Evolutionary conservation across 2,329 filamentous ascomycete species (phyloP).

Genomic region (Hymenoscyphus repandus): DNA sequence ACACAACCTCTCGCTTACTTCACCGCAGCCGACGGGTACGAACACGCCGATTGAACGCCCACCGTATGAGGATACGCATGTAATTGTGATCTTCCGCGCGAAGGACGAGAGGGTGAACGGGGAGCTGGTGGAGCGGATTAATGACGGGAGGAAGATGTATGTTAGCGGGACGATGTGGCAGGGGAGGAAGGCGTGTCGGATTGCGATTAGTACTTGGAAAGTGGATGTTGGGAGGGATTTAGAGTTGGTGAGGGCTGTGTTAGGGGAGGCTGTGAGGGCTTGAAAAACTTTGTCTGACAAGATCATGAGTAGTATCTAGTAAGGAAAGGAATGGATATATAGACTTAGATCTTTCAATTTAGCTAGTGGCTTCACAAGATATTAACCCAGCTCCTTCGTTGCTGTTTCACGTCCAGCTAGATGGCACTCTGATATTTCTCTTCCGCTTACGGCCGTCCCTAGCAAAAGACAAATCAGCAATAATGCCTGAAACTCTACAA

Average conservation of each 20-base stretch:
- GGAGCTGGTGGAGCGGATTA: constrained; percentile 65
- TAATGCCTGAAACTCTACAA: no score
- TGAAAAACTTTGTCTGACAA: no score
- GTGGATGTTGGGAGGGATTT: constrained; percentile 65
- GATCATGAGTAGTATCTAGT: no score
- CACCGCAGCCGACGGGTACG: constrained; percentile 38
- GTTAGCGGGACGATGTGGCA: constrained; percentile 79
- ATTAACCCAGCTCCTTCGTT: no score
- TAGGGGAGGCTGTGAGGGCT: constrained; percentile 35
- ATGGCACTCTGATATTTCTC: no score
- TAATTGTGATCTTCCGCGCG: constrained; percentile 74
- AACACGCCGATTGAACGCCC: not conserved
- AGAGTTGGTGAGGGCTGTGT: constrained; percentile 56
- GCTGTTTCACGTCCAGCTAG: no score
- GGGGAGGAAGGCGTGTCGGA: constrained; percentile 67
- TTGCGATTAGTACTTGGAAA: constrained; percentile 83
- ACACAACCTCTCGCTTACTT: not conserved
- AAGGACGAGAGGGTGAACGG: constrained; percentile 59
- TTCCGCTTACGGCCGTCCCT: no score
- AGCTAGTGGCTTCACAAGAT: no score
- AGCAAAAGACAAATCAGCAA: no score
- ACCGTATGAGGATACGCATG: constrained; percentile 31
- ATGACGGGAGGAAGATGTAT: constrained; percentile 68
- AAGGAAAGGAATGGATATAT: no score
- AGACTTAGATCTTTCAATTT: no score